Evolutionary conservation across 2,329 filamentous ascomycete genomes (phyloP).

Genomic region (Aspergillus calidoustus): DNA sequence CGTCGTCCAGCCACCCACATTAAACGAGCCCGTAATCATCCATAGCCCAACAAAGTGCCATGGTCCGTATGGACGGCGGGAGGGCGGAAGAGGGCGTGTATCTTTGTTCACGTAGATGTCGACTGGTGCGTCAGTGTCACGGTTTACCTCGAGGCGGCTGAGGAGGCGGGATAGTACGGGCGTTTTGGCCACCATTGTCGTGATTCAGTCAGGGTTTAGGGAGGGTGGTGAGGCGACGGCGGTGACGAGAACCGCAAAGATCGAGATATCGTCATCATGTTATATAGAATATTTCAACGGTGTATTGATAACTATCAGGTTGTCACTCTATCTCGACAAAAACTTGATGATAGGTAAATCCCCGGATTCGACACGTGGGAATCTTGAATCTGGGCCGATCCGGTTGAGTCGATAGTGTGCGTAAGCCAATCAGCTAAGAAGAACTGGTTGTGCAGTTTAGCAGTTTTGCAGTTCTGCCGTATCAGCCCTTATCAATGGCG

Average conservation of each 20-base stretch:
- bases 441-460: background rate
- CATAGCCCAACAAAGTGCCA: conserved; percentile 11
- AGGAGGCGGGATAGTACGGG: background rate
- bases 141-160: background rate
- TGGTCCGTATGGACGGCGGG: conserved; percentile 3
- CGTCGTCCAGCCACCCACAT: conserved; percentile 8
- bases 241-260: too few relatives aligned
- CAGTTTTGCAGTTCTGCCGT: background rate
- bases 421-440: background rate
- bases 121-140: background rate
- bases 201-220: too few relatives aligned
- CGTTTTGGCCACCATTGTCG: background rate
- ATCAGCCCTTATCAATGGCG: background rate
- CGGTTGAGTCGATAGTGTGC: background rate
- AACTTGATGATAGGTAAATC: too few relatives aligned
- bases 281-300: too few relatives aligned
- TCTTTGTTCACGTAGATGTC: conserved; percentile 10
- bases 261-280: too few relatives aligned
- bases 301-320: too few relatives aligned
- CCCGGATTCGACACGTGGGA: background rate
- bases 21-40: conserved; percentile 8
- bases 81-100: conserved; percentile 4
- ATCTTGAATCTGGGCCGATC: too few relatives aligned
- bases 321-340: too few relatives aligned
- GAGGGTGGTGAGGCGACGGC: too few relatives aligned